A percentile compares a stretch with the other conserved stretches of the same genome.
Conservation (phyloP, 2,329 filamentous ascomycete species). For the Diplodia seriata region DNA sequence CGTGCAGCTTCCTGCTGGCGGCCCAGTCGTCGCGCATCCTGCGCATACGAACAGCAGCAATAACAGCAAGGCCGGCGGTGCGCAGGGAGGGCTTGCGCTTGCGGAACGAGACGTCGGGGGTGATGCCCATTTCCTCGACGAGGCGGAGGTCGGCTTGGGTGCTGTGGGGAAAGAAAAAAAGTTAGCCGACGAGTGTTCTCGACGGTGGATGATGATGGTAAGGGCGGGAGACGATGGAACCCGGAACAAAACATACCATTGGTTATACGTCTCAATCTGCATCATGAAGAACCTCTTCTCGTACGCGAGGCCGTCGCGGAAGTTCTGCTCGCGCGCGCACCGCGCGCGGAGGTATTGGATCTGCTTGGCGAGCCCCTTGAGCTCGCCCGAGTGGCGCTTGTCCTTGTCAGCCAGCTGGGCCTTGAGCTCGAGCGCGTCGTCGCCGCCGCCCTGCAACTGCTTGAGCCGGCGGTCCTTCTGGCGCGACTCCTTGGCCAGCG, state of each 20-base stretch:
- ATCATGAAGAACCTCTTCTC: slow-evolving; percentile 84
- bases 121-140: slow-evolving; percentile 81
- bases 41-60: slow-evolving; percentile 60
- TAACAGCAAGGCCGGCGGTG: slow-evolving; percentile 56
- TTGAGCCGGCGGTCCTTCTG: slow-evolving; percentile 25
- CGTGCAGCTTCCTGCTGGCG: slow-evolving; percentile 57
- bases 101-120: slow-evolving; percentile 55
- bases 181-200: background rate
- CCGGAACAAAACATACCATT: slow-evolving; percentile 72
- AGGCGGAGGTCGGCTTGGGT: slow-evolving; percentile 91
- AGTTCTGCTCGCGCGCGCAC: slow-evolving; percentile 78
- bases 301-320: slow-evolving; percentile 81
- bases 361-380: slow-evolving; percentile 84
- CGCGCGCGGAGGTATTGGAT: slow-evolving; percentile 88
- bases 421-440: slow-evolving; percentile 42
- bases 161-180: slow-evolving; percentile 57
- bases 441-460: slow-evolving; percentile 43
- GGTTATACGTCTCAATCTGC: slow-evolving; percentile 81
- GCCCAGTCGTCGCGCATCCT: slow-evolving; percentile 59
- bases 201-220: no score
- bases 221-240: background rate
- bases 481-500: slow-evolving; percentile 33
- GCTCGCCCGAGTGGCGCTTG: slow-evolving; percentile 73
- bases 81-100: slow-evolving; percentile 53
- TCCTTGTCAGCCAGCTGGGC: slow-evolving; percentile 68